Conservation (phyloP, 108 stramenopile genomes). For the Cylindrotheca closterium region DNA sequence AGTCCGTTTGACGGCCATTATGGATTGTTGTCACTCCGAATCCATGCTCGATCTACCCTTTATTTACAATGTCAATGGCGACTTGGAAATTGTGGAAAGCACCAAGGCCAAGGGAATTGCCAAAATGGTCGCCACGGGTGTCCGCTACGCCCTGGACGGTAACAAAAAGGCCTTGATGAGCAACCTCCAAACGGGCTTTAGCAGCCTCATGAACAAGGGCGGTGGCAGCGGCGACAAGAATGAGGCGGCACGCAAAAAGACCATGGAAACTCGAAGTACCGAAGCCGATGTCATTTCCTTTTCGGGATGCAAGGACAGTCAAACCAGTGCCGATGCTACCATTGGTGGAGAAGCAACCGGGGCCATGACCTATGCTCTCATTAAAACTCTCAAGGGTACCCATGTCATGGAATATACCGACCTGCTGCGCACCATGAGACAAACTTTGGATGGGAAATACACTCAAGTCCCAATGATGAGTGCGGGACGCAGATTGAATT, state of each 20-base stretch:
- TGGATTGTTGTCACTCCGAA: constrained; percentile 90
- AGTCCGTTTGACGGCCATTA: constrained; percentile 11
- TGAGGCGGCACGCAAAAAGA: constrained; percentile 24
- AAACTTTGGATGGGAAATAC: constrained; percentile 56
- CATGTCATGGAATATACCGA: constrained; percentile 30
- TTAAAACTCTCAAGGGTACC: constrained; percentile 36
- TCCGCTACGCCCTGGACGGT: constrained; percentile 38
- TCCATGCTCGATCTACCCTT: constrained; percentile 86
- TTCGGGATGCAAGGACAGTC: constrained; percentile 65
- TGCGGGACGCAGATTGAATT: constrained; percentile 24
- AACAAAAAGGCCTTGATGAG: constrained; percentile 29
- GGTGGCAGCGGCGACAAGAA: constrained; percentile 27
- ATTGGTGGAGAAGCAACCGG: constrained; percentile 48
- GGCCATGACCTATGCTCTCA: constrained; percentile 61
- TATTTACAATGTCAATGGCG: constrained; percentile 27
- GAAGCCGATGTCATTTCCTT: constrained; percentile 50
- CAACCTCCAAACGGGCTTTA: constrained; percentile 22
- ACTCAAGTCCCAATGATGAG: constrained; percentile 61
- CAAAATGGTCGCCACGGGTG: constrained; percentile 32
- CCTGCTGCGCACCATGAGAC: constrained; percentile 54
- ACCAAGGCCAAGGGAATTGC: constrained; percentile 28
- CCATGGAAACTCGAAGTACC: constrained; percentile 7
- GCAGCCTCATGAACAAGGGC: constrained; percentile 20
- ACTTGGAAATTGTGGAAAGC: constrained; percentile 33
- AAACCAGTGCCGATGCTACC: constrained; percentile 69